Base-by-base conservation (phyloP, 768 basidiomycete species). In the Pluteus cervinus region DNA sequence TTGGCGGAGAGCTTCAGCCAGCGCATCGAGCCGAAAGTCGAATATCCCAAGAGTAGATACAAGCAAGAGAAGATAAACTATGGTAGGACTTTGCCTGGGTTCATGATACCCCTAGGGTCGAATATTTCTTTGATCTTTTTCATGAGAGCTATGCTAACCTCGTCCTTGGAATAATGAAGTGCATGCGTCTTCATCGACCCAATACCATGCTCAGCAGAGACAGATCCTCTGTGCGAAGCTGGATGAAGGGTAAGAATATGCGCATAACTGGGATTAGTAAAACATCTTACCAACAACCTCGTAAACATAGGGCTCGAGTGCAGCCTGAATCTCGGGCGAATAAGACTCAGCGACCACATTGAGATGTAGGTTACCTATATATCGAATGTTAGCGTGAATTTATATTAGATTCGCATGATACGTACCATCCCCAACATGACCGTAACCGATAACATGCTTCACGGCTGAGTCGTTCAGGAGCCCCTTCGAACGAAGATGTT, bases 141-240 rank as follows among this genome's bases (percentile, higher is more conserved):
- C 94, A 99, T 99, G 68, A 81, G 66, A 33, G 75, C 83, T 47
- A 97, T 84, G 53, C 84, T 88, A 16, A 77, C 73, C 6, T 70
- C 65, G 42, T 65, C 73, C 63, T 97, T 96, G 5, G 89, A 90
- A 61, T 96, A 98, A 25, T 72, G 73, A 15, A 98, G 75, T 11
- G 89, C 88, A 39, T 85, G 79, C 0, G 86, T 85, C 66, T 98
- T 98, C 86, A 90, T 90, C 0, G 82, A 73, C n/a, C 94, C 93
- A 37, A 99, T 81, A 4, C 94, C 94, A 57, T 99, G 94, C 55
- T 99, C 94, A 2, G 94, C 94, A 5, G 93, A 97, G 47, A 99
- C 79, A 0, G 94, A 97, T 6, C 94, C 94, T 35, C 79, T 75
- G 53, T 86, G 73, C 1, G 76, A 78, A 14, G 80, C 86, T 89